These are phyloP conservation scores for Ilyonectria mors-panacis DNA, from an alignment of 2,329 filamentous ascomycete genomes.

Conservation along the genomic window DNA sequence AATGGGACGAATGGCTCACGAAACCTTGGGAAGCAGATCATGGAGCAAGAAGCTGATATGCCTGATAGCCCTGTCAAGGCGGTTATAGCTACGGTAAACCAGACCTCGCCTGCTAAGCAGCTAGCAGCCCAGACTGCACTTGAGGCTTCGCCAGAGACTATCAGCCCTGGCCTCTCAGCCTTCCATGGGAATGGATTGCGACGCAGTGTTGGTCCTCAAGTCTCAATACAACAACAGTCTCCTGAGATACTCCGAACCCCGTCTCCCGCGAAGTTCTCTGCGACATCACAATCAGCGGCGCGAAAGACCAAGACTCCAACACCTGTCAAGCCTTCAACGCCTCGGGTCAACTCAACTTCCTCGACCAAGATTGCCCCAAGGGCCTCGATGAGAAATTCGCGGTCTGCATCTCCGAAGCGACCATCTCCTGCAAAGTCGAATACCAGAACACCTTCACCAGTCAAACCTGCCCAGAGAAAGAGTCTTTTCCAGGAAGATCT, in stretches of 20 bases:
- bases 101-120: constrained; percentile 38
- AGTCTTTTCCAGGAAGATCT: constrained; percentile 69
- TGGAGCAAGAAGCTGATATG: constrained; percentile 71
- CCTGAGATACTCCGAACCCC: constrained; percentile 43
- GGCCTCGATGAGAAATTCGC: constrained; percentile 25
- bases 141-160: constrained; percentile 48
- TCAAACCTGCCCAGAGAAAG: constrained; percentile 46
- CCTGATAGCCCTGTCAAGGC: constrained; percentile 62
- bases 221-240: constrained; percentile 56
- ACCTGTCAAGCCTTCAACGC: constrained; percentile 45
- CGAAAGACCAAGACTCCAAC: constrained; percentile 43
- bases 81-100: constrained; percentile 47
- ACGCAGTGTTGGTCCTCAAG: constrained; percentile 61
- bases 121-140: constrained; percentile 51
- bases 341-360: constrained; percentile 36
- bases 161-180: constrained; percentile 70
- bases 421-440: constrained; percentile 31
- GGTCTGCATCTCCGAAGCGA: constrained; percentile 42
- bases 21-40: constrained; percentile 66
- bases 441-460: constrained; percentile 44
- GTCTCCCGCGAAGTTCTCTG: constrained; percentile 42
- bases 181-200: constrained; percentile 65
- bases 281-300: constrained; percentile 38
- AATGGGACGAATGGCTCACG: constrained; percentile 49
- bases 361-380: constrained; percentile 33